These are phyloP conservation scores for Leptographium radiaticola DNA, from an alignment of 2,329 filamentous ascomycete genomes.

Conservation along the genomic window DNA sequence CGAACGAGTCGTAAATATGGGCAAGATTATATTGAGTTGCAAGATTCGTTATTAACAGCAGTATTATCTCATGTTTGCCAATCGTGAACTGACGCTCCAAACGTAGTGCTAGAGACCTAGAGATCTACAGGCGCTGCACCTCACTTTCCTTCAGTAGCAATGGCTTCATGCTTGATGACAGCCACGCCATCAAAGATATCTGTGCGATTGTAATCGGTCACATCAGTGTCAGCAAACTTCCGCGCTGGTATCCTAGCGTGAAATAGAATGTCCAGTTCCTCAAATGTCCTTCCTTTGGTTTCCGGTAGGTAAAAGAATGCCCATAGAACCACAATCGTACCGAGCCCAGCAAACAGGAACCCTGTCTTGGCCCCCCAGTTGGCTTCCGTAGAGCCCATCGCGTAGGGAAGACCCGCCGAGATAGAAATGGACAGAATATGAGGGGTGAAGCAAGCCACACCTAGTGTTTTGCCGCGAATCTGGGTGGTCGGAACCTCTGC, in stretches of 20 bases:
- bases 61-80: too few species aligned
- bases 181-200: not conserved
- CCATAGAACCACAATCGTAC: constrained; percentile 16
- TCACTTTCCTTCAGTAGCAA: too few species aligned
- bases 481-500: constrained; percentile 22
- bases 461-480: constrained; percentile 21
- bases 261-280: constrained; percentile 34
- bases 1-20: too few species aligned
- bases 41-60: too few species aligned
- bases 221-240: not conserved
- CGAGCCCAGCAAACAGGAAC: constrained; percentile 23
- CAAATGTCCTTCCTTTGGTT: constrained; percentile 29
- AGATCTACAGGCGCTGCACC: too few species aligned
- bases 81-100: too few species aligned
- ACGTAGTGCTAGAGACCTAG: too few species aligned
- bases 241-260: not conserved
- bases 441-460: too few species aligned
- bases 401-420: constrained; percentile 17
- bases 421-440: constrained; percentile 16
- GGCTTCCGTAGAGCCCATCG: constrained; percentile 10
- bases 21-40: too few species aligned
- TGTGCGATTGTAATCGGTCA: not conserved
- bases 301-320: constrained; percentile 34
- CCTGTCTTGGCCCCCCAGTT: constrained; percentile 22
- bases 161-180: too few species aligned